phyloP scores from a whole-genome alignment of 768 basidiomycete genomes.

The Tricholoma hemisulphureum region DNA sequence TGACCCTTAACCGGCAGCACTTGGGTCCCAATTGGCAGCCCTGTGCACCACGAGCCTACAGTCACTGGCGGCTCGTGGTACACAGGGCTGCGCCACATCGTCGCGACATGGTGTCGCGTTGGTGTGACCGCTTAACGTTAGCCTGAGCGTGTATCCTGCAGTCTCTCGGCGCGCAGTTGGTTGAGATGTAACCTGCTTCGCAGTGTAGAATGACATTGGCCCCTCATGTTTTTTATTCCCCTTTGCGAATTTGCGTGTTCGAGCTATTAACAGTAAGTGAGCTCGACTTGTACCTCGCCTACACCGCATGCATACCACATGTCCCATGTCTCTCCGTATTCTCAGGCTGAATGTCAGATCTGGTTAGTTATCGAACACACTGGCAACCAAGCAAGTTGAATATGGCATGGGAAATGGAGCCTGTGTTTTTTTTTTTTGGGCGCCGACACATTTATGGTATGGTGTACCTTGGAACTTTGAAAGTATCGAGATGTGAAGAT shows the following conservation, averaged over 20 bases:
- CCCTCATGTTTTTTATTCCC: neutral
- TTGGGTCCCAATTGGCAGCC: neutral
- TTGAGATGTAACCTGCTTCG: neutral
- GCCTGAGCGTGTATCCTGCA: neutral
- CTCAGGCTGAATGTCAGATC: neutral
- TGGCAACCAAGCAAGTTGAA: too few relatives aligned
- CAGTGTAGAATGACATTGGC: neutral
- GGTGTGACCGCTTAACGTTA: neutral
- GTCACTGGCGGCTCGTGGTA: too few relatives aligned
- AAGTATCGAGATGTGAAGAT: neutral
- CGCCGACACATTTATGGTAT: neutral
- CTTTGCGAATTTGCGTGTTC: neutral
- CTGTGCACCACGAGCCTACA: neutral
- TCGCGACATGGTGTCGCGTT: too few relatives aligned
- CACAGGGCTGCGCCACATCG: too few relatives aligned
- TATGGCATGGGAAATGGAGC: neutral
- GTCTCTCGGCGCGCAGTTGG: neutral
- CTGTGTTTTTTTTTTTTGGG: neutral
- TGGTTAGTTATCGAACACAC: neutral
- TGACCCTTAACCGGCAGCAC: too few relatives aligned
- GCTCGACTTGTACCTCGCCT: neutral
- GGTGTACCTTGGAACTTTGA: neutral
- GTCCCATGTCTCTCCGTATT: neutral
- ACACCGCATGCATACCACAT: constrained; percentile 1
- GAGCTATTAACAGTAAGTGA: neutral